phyloP scores from a whole-genome alignment of 257 asterid species.

The Agastache rugosa region DNA sequence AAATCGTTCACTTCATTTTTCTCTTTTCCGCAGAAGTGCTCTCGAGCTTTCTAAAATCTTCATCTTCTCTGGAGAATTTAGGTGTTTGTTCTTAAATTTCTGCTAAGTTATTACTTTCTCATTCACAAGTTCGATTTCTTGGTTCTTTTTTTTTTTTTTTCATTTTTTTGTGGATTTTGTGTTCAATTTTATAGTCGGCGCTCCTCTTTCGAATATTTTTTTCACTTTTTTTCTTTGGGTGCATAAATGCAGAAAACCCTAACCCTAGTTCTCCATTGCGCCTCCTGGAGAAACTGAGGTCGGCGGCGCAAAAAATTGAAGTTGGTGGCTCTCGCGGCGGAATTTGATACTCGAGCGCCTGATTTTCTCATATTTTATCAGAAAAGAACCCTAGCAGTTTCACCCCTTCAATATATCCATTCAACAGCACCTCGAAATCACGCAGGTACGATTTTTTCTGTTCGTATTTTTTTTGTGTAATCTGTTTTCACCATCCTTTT shows the following conservation, averaged over 20 bases:
- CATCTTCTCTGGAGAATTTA: not conserved
- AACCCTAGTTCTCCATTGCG: slow-evolving; percentile 37
- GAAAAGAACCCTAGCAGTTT: not conserved
- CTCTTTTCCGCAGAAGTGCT: slow-evolving; percentile 14
- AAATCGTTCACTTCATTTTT: not conserved
- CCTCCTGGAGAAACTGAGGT: slow-evolving; percentile 31
- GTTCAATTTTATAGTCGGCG: not conserved
- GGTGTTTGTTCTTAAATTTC: not conserved
- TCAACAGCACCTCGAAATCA: not conserved
- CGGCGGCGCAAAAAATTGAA: slow-evolving; percentile 3
- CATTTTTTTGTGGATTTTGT: not conserved
- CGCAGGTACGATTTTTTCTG: not conserved
- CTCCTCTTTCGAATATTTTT: not conserved
- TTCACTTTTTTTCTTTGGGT: not conserved
- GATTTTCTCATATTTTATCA: not conserved
- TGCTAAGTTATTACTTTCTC: not conserved
- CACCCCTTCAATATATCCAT: not conserved
- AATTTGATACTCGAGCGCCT: slow-evolving; percentile 8
- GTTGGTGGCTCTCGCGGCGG: slow-evolving; percentile 18
- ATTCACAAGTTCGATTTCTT: not conserved
- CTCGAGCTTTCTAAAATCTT: not conserved
- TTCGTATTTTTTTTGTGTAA: no score
- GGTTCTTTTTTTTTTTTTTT: not conserved
- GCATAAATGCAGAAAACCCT: slow-evolving; percentile 42
- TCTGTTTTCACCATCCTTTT: not conserved